Percentiles rank a stretch among this genome's conserved stretches.
phyloP scores from a whole-genome alignment of 2,329 filamentous ascomycete genomes.

The Alternaria sp. region DNA sequence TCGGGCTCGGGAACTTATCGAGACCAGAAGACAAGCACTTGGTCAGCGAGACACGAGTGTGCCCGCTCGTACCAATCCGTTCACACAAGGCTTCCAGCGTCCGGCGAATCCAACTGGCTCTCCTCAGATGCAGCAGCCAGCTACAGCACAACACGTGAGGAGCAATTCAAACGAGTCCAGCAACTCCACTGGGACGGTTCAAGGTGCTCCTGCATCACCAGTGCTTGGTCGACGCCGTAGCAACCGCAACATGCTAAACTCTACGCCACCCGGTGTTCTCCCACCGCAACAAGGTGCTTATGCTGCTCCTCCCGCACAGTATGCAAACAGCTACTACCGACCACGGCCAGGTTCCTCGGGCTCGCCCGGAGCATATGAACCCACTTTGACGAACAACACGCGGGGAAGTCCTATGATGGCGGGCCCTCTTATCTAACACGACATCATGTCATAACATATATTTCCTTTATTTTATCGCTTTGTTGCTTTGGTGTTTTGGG shows the following conservation, averaged over 20 bases:
- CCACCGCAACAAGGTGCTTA: slow-evolving; percentile 34
- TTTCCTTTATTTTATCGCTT: background rate
- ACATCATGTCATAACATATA: background rate
- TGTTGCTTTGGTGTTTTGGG: background rate
- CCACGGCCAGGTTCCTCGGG: slow-evolving; percentile 34
- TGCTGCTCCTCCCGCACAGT: slow-evolving; percentile 30
- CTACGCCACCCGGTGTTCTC: slow-evolving; percentile 29
- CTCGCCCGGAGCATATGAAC: slow-evolving; percentile 31
- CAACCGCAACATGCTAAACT: slow-evolving; percentile 42
- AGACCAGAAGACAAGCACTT: slow-evolving; percentile 42
- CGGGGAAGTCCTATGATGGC: slow-evolving; percentile 42
- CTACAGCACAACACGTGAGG: slow-evolving; percentile 32
- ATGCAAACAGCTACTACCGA: slow-evolving; percentile 39
- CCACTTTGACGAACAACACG: slow-evolving; percentile 32
- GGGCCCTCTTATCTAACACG: slow-evolving; percentile 38
- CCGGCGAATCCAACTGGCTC: slow-evolving; percentile 31
- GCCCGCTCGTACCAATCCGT: slow-evolving; percentile 46
- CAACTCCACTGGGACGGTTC: slow-evolving; percentile 38
- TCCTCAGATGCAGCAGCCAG: slow-evolving; percentile 15
- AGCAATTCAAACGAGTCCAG: slow-evolving; percentile 46
- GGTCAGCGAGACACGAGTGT: slow-evolving; percentile 33
- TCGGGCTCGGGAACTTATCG: slow-evolving; percentile 47
- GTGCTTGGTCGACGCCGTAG: slow-evolving; percentile 43
- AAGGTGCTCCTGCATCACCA: slow-evolving; percentile 35
- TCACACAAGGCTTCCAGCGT: slow-evolving; percentile 40